Percentiles rank a stretch among this genome's conserved stretches.
Evolutionary conservation across 2,329 filamentous ascomycete species (phyloP).

Genomic region (Neopestalotiopsis sp.): DNA sequence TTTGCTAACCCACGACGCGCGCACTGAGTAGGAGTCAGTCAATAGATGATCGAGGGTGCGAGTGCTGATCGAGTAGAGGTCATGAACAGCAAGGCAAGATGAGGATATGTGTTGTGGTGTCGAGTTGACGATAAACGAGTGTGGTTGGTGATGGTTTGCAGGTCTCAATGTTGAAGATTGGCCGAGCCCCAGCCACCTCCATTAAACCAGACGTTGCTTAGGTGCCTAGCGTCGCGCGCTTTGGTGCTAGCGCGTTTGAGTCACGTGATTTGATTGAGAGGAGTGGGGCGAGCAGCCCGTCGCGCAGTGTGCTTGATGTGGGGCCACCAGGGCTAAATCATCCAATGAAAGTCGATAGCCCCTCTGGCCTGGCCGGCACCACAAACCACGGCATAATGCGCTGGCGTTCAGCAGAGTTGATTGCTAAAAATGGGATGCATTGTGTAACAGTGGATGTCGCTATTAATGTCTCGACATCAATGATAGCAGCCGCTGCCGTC

Average conservation of each 20-base stretch:
- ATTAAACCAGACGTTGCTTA: background rate
- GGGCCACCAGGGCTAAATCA: no score
- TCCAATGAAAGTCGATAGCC: no score
- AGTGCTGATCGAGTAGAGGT: conserved; percentile 19
- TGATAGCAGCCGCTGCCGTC: no score
- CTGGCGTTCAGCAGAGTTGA: no score
- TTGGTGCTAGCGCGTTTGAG: background rate
- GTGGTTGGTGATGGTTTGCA: background rate
- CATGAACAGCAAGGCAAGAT: conserved; percentile 3
- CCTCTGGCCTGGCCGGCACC: no score
- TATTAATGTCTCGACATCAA: no score
- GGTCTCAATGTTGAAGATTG: conserved; percentile 1
- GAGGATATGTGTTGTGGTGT: background rate
- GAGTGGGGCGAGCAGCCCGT: no score
- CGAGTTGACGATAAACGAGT: background rate
- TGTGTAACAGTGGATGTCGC: no score
- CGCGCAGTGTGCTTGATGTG: no score
- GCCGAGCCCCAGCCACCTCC: background rate
- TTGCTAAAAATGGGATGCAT: no score
- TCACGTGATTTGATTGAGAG: background rate
- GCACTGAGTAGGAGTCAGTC: conserved; percentile 20
- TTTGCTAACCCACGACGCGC: conserved; percentile 2
- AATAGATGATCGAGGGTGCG: conserved; percentile 21
- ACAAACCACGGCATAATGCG: no score
- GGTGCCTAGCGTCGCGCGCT: background rate